Base-by-base conservation (phyloP, 768 basidiomycete species). In the Boletus subcaerulescens region DNA sequence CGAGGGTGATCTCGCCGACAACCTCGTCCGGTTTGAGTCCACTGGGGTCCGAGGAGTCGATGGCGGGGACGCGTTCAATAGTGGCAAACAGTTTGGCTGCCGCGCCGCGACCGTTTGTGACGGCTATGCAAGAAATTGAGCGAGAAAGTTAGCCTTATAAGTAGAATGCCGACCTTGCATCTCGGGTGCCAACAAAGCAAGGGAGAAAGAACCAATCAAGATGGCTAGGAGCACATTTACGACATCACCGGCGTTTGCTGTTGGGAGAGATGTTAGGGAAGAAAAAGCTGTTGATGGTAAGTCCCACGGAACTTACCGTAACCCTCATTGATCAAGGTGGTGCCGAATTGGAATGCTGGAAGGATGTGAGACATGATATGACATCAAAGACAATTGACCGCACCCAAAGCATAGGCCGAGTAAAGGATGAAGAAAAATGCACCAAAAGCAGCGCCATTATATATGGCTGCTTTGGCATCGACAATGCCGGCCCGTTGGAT, bases 71-170 rank as follows among this genome's bases (percentile, higher is more conserved):
- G 29, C 94, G 87, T 62, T 94, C 89, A 57, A 98, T 96, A 3
- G 93, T 93, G 22, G 81, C 77, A 67, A 80, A 96, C 6, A 98
- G 76, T 68, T 96, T 97, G 12, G 89, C 89, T n/a, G 92, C 93
- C 22, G 94, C 93, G 22, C 83, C 90, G 56, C 84, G 84, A 32
- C 83, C 94, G 60, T 87, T 82, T n/a, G 83, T 81, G 58, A 98
- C 75, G 10, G 91, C 90, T 85, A 66, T 40, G 15, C 17, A 36
- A 43, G 3, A 42, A 42, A 48, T 45, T 60, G 54, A 55, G 48
- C 11, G 29, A 50, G 13, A 20, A 47, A 4, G 11, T 13, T 0
- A n/a, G 14, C n/a, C 17, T 2, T 12, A 22, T 12, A 29, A 22
- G 18, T 1, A 54, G 5, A 11, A 18, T 32, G 52, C 72, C 35